Percentiles rank a stretch among this genome's conserved stretches.
Evolutionary conservation across 768 basidiomycete species (phyloP).

Genomic region (Kwoniella dejecticola): DNA sequence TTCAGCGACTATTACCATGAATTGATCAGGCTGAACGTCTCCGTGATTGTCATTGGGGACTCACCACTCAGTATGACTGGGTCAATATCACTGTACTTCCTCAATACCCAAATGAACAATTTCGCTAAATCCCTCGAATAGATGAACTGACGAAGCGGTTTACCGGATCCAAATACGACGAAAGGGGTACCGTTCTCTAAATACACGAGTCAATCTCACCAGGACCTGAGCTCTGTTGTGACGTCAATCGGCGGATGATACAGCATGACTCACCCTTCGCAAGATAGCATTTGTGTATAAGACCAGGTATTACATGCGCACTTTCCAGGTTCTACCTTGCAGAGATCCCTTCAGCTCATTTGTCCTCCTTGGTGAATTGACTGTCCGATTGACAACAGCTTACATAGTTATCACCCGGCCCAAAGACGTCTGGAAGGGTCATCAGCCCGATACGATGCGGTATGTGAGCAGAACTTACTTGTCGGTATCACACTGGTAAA

Average conservation of each 20-base stretch:
- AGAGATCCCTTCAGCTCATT: not conserved
- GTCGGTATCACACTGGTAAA: slow-evolving; percentile 97
- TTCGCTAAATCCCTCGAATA: slow-evolving; percentile 95
- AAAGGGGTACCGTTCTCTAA: slow-evolving; percentile 80
- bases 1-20: slow-evolving; percentile 69
- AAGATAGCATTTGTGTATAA: slow-evolving; percentile 89
- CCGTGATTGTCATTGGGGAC: too few relatives aligned
- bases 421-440: slow-evolving; percentile 68
- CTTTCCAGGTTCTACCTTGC: slow-evolving; percentile 70
- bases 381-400: not conserved
- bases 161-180: slow-evolving; percentile 83
- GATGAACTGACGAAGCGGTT: slow-evolving; percentile 94
- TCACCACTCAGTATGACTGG: slow-evolving; percentile 87
- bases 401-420: slow-evolving; percentile 83
- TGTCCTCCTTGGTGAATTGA: too few relatives aligned
- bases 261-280: slow-evolving; percentile 80
- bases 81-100: slow-evolving; percentile 88
- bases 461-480: slow-evolving; percentile 55
- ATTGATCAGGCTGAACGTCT: not conserved
- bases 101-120: slow-evolving; percentile 72
- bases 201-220: too few relatives aligned
- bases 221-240: too few relatives aligned
- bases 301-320: slow-evolving; percentile 90
- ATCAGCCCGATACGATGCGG: not conserved
- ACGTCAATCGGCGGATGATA: too few relatives aligned